Evolutionary conservation across 768 basidiomycete species (phyloP).

Genomic region (Mycena chlorophos): DNA sequence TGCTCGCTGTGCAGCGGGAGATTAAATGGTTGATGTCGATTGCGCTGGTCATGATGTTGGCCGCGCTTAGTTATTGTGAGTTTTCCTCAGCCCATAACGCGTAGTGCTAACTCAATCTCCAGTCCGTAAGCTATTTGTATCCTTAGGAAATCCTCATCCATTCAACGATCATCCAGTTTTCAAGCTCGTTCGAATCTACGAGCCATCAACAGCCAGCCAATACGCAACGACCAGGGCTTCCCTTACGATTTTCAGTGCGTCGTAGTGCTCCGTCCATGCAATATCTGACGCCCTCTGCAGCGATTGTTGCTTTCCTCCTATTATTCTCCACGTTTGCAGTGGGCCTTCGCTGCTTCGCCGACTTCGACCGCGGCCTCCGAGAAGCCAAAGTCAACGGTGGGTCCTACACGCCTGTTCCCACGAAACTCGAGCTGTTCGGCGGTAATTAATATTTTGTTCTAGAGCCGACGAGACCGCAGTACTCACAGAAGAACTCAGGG

Average conservation of each 20-base stretch:
- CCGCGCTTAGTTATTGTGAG: slow-evolving; percentile 77
- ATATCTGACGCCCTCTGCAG: slow-evolving; percentile 38
- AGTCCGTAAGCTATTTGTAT: slow-evolving; percentile 39
- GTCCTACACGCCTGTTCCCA: slow-evolving; percentile 31
- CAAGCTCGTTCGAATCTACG: slow-evolving; percentile 83
- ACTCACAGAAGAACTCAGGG: slow-evolving; percentile 39
- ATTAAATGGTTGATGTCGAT: slow-evolving; percentile 82
- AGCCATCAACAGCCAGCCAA: slow-evolving; percentile 50
- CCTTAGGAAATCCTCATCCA: neutral
- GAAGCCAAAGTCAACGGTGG: slow-evolving; percentile 75
- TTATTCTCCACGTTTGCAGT: slow-evolving; percentile 73
- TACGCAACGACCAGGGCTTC: slow-evolving; percentile 79
- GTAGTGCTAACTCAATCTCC: slow-evolving; percentile 3
- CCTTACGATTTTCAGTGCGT: slow-evolving; percentile 77
- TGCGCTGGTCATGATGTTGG: slow-evolving; percentile 75
- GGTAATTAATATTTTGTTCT: slow-evolving; percentile 32
- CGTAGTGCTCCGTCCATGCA: neutral
- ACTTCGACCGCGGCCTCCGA: slow-evolving; percentile 80
- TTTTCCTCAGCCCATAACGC: slow-evolving; percentile 7
- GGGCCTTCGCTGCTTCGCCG: slow-evolving; percentile 75
- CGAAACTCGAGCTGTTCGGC: slow-evolving; percentile 35
- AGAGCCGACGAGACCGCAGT: slow-evolving; percentile 52
- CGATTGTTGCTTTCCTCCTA: slow-evolving; percentile 73
- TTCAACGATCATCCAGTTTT: slow-evolving; percentile 51
- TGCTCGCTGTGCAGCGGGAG: slow-evolving; percentile 74